Conservation (phyloP, 306 rosid species). For the Vachellia pachyceras region DNA sequence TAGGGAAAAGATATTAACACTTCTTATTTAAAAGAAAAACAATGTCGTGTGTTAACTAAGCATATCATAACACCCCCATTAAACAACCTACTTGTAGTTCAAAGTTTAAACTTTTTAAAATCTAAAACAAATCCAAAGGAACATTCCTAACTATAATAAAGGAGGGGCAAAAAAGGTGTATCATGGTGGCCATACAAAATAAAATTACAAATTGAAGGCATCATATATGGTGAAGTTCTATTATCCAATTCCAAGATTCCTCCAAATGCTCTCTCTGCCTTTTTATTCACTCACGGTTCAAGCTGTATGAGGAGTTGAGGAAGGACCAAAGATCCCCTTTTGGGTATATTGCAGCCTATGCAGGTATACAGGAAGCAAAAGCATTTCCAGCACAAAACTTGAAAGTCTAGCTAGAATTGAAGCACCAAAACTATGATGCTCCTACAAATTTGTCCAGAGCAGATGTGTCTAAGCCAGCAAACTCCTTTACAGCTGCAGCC, state of each 20-base stretch:
- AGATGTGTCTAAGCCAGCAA: slow-evolving; percentile 80
- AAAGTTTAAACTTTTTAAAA: too few species aligned
- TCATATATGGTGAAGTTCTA: too few species aligned
- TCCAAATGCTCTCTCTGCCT: slow-evolving; percentile 7
- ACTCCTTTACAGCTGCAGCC: slow-evolving; percentile 66
- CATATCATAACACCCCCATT: too few species aligned
- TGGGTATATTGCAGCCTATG: slow-evolving; percentile 32
- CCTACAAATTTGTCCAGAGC: slow-evolving; percentile 74
- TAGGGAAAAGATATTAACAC: too few species aligned
- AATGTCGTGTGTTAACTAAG: too few species aligned
- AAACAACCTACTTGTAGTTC: too few species aligned
- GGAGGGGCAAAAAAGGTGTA: too few species aligned
- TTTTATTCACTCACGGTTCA: slow-evolving; percentile 29
- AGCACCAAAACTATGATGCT: slow-evolving; percentile 40
- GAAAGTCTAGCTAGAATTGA: background rate
- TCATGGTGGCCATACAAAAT: too few species aligned
- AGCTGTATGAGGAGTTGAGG: slow-evolving; percentile 13
- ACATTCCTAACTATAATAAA: too few species aligned
- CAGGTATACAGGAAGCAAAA: slow-evolving; percentile 20
- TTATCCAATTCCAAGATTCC: background rate
- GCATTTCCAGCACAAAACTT: slow-evolving; percentile 31
- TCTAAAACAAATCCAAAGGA: too few species aligned
- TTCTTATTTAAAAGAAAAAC: too few species aligned
- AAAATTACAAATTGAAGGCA: too few species aligned
- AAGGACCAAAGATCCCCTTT: background rate